A percentile compares a stretch with the other conserved stretches of the same genome.
Conservation (phyloP, 2,329 filamentous ascomycete genomes). For the Blastomyces parvus region DNA sequence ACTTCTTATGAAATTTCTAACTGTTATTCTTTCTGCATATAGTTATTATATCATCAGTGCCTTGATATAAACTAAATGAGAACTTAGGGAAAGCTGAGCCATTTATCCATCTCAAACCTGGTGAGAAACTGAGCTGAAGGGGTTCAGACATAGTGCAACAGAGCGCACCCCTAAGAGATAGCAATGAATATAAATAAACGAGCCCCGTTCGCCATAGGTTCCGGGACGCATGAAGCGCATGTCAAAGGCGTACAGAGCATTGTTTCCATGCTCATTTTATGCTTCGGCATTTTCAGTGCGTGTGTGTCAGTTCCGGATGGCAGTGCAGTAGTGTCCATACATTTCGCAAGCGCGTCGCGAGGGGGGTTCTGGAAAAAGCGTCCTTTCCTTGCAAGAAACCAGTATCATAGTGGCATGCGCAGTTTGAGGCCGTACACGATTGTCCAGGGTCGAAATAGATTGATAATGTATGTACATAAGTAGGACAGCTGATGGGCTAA, state of each 20-base stretch:
- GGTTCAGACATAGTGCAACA: not conserved
- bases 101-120: not conserved
- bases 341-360: not conserved
- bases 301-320: not conserved
- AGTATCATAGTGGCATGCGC: not conserved
- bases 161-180: not conserved
- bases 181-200: not conserved
- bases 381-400: not conserved
- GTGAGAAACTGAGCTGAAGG: not conserved
- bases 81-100: not conserved
- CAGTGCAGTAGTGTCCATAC: not conserved
- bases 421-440: not conserved
- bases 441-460: not conserved
- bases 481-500: not conserved
- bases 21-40: not conserved
- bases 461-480: no score
- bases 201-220: not conserved
- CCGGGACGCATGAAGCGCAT: not conserved
- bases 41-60: not conserved
- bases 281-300: not conserved
- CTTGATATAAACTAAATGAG: no score
- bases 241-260: not conserved
- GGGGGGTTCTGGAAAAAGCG: not conserved
- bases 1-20: not conserved
- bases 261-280: not conserved